These are phyloP conservation scores for Stephania cephalantha DNA, from an alignment of 164 flowering plant genomes.

Conservation along the genomic window DNA sequence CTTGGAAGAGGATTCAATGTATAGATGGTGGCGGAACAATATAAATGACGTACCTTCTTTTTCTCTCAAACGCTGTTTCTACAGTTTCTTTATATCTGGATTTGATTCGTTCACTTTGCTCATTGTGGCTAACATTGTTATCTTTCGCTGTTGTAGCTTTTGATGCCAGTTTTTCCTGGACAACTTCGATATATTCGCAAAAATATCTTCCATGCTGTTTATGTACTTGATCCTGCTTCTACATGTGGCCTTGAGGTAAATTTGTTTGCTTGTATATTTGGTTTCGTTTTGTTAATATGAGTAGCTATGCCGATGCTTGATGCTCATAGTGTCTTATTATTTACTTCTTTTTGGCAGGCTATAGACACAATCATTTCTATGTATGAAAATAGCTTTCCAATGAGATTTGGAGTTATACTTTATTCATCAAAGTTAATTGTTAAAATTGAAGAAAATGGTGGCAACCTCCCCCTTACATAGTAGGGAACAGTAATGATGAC, in stretches of 20 bases:
- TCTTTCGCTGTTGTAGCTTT: slow-evolving; percentile 43
- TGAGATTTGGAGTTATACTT: slow-evolving; percentile 83
- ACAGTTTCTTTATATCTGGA: not conserved
- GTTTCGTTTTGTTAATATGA: not conserved
- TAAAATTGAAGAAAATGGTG: slow-evolving; percentile 50
- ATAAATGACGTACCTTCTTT: slow-evolving; percentile 62
- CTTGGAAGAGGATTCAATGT: slow-evolving; percentile 93
- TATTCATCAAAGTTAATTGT: slow-evolving; percentile 60
- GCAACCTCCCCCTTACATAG: slow-evolving; percentile 27
- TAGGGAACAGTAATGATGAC: slow-evolving; percentile 22
- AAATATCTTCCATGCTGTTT: slow-evolving; percentile 90
- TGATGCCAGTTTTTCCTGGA: slow-evolving; percentile 97
- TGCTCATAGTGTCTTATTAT: not conserved
- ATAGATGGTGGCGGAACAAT: slow-evolving; percentile 86
- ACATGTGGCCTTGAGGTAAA: slow-evolving; percentile 86
- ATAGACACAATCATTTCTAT: slow-evolving; percentile 59
- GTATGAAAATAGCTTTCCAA: slow-evolving; percentile 78
- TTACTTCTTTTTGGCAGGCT: slow-evolving; percentile 39
- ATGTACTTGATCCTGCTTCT: slow-evolving; percentile 82
- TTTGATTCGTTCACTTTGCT: not conserved
- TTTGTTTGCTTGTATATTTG: slow-evolving; percentile 7
- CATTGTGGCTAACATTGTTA: not conserved
- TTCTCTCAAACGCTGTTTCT: not conserved
- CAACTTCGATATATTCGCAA: slow-evolving; percentile 93
- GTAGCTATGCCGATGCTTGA: not conserved